Conservation (phyloP, 345 rosid genomes). For the Populus nigra region DNA sequence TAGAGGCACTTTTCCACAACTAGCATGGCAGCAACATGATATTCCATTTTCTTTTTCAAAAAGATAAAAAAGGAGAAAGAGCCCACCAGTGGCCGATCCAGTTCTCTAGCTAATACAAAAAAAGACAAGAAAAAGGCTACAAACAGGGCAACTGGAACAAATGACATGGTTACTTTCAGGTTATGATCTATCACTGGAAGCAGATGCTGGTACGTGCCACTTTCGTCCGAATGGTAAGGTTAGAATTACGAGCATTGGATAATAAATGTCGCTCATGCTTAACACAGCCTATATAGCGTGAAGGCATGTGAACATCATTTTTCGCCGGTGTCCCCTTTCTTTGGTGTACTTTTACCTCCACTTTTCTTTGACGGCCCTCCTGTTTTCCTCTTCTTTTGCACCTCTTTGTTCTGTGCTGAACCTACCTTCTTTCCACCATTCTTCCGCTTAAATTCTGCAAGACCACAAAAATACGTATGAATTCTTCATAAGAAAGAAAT, state of each 20-base stretch:
- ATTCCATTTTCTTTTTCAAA: neutral
- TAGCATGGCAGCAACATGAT: neutral
- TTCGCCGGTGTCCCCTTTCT: neutral
- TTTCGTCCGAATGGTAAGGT: neutral
- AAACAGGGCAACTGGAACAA: neutral
- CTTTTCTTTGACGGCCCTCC: conserved; percentile 33
- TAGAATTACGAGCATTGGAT: neutral
- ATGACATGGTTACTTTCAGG: neutral
- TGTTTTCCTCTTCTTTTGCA: conserved; percentile 45
- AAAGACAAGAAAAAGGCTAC: neutral
- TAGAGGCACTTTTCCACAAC: neutral
- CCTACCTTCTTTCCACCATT: conserved; percentile 61
- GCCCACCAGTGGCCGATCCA: neutral
- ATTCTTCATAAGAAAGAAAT: neutral
- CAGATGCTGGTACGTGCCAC: neutral
- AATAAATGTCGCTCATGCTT: neutral
- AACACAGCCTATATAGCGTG: too few relatives aligned
- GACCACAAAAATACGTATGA: conserved; percentile 3
- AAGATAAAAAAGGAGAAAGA: neutral
- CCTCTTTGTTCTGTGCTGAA: conserved; percentile 42
- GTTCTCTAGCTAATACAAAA: neutral
- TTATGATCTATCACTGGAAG: too few relatives aligned
- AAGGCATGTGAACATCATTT: neutral
- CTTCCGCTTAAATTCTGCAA: conserved; percentile 60
- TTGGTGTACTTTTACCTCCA: conserved; percentile 33